These are phyloP conservation scores for Diospyros lotus DNA, from an alignment of 148 eudicot species.

Conservation along the genomic window DNA sequence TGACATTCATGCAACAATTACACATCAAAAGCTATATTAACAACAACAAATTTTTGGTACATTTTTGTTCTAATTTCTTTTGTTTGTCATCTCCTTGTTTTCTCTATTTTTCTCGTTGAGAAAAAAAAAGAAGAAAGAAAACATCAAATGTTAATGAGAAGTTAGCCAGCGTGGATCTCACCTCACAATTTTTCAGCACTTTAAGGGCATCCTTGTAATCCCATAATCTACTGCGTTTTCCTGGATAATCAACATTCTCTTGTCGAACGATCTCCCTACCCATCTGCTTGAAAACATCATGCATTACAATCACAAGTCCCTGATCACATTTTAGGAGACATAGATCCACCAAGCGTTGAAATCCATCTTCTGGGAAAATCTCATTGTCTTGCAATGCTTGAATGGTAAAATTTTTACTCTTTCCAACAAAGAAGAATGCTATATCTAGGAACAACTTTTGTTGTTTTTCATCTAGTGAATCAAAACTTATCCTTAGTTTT, in stretches of 20 bases:
- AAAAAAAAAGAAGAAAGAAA: neutral
- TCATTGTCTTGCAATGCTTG: neutral
- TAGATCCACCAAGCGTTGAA: neutral
- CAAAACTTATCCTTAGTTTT: slow-evolving; percentile 2
- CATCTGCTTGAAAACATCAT: neutral
- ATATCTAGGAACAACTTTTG: slow-evolving; percentile 4
- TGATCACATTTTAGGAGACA: neutral
- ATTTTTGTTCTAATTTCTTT: too few species aligned
- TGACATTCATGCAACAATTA: neutral
- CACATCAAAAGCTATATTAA: too few species aligned
- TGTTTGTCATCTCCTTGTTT: too few species aligned
- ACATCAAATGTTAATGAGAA: neutral
- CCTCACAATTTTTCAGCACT: neutral
- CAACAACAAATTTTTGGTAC: too few species aligned
- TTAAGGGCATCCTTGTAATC: neutral
- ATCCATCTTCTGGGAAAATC: slow-evolving; percentile 1
- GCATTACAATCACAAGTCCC: neutral
- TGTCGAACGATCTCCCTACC: slow-evolving; percentile 8
- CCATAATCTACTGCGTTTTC: slow-evolving; percentile 2
- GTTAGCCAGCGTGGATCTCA: neutral
- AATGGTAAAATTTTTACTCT: neutral
- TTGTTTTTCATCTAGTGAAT: neutral
- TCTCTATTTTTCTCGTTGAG: too few species aligned
- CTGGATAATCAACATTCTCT: neutral
- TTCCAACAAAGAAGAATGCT: neutral